Conservation (phyloP, 73 alveolate genomes). For the Durusdinium trenchii region DNA sequence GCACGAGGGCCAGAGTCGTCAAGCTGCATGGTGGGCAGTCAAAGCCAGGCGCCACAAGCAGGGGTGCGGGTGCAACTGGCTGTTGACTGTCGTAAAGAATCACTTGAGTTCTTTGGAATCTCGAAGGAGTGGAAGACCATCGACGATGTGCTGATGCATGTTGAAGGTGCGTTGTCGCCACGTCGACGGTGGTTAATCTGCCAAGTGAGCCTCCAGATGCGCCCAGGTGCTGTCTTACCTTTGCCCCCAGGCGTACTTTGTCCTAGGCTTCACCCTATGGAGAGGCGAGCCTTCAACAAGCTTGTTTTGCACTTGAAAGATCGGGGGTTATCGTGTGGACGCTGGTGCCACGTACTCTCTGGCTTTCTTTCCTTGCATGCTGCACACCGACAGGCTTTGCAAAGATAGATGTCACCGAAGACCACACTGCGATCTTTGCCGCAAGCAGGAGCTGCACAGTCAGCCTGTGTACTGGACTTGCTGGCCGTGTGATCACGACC, state of each 20-base stretch:
- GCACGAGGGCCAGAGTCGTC: constrained; percentile 54
- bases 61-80: not conserved
- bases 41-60: not conserved
- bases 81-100: no score
- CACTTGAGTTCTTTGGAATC: not conserved
- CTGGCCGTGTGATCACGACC: constrained; percentile 79
- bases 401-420: constrained; percentile 67
- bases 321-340: no score
- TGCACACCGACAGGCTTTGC: constrained; percentile 32
- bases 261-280: constrained; percentile 76
- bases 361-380: no score
- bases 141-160: constrained; percentile 16
- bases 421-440: constrained; percentile 75
- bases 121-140: constrained; percentile 60
- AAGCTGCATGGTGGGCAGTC: constrained; percentile 23
- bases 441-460: constrained; percentile 70
- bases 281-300: constrained; percentile 7
- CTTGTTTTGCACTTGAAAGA: not conserved
- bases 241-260: constrained; percentile 77
- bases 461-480: constrained; percentile 74
- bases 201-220: not conserved
- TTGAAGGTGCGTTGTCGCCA: not conserved
- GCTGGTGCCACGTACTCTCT: no score
- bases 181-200: not conserved
- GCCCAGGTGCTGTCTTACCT: constrained; percentile 23